A percentile compares a stretch with the other conserved stretches of the same genome.
These are phyloP conservation scores for Cryptosporidium andersoni DNA, from an alignment of 169 alveolate genomes.

Conservation along the genomic window DNA sequence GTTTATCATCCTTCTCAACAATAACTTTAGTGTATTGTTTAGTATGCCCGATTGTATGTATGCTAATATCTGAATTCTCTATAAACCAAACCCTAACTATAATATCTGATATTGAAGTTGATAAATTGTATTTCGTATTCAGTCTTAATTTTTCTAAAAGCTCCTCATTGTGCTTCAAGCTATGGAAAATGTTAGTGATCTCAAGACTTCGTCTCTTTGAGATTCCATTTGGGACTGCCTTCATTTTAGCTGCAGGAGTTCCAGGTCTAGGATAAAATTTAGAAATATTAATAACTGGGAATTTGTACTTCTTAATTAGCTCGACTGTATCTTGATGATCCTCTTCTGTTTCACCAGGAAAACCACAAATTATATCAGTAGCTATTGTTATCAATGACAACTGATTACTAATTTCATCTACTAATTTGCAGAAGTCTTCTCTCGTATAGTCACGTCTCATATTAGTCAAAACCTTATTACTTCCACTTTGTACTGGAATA, in stretches of 20 bases:
- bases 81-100: constrained; percentile 87
- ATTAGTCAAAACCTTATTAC: constrained; percentile 89
- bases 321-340: constrained; percentile 90
- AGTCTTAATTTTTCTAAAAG: constrained; percentile 53
- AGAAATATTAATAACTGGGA: constrained; percentile 96
- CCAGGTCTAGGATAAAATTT: constrained; percentile 97
- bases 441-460: constrained; percentile 97
- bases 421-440: constrained; percentile 91
- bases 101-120: constrained; percentile 64
- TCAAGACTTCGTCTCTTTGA: constrained; percentile 88
- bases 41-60: constrained; percentile 91
- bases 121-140: too few species aligned
- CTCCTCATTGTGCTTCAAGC: constrained; percentile 85
- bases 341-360: constrained; percentile 95
- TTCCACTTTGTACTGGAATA: constrained; percentile 97
- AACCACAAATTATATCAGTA: constrained; percentile 99
- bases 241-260: constrained; percentile 93
- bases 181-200: constrained; percentile 87
- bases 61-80: constrained; percentile 84
- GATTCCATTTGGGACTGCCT: constrained; percentile 84
- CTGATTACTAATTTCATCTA: constrained; percentile 84
- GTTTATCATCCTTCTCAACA: constrained; percentile 75
- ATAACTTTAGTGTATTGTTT: constrained; percentile 91
- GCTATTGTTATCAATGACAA: constrained; percentile 92
- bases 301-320: constrained; percentile 87